These are phyloP conservation scores for Lenwebbia sp. DNA, from an alignment of 345 rosid species.

Conservation along the genomic window DNA sequence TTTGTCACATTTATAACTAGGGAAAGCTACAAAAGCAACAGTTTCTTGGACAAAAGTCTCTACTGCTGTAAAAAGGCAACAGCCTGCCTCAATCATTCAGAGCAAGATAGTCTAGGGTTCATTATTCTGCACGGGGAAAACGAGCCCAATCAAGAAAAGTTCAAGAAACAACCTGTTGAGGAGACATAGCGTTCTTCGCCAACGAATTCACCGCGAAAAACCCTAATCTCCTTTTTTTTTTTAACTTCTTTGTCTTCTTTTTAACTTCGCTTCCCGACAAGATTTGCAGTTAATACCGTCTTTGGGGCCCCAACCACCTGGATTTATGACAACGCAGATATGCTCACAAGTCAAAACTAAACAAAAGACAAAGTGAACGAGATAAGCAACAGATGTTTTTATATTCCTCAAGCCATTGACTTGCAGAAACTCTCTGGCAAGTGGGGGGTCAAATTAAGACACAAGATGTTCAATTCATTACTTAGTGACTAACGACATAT, in stretches of 20 bases:
- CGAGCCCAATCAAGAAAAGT: not conserved
- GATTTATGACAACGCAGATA: not conserved
- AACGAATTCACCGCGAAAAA: not conserved
- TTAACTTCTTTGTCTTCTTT: not conserved
- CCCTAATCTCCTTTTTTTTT: not conserved
- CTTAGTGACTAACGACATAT: not conserved
- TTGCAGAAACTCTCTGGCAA: not conserved
- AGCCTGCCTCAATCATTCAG: not conserved
- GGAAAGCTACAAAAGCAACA: not conserved
- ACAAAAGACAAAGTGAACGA: not conserved
- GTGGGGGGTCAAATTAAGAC: not conserved
- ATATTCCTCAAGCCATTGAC: not conserved
- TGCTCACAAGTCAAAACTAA: not conserved
- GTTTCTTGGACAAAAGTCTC: not conserved
- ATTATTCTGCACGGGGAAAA: not conserved
- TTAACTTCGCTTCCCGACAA: not conserved
- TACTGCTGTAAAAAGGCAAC: not conserved
- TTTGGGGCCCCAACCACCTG: not conserved
- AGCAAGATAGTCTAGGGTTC: not conserved
- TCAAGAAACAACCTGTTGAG: not conserved
- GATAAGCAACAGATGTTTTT: not conserved
- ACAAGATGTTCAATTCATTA: not conserved
- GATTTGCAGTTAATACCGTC: not conserved
- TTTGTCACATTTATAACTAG: not conserved
- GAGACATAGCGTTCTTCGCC: not conserved